Conservation (phyloP, 75 land plant genomes). For the Pinus albicaulis region DNA sequence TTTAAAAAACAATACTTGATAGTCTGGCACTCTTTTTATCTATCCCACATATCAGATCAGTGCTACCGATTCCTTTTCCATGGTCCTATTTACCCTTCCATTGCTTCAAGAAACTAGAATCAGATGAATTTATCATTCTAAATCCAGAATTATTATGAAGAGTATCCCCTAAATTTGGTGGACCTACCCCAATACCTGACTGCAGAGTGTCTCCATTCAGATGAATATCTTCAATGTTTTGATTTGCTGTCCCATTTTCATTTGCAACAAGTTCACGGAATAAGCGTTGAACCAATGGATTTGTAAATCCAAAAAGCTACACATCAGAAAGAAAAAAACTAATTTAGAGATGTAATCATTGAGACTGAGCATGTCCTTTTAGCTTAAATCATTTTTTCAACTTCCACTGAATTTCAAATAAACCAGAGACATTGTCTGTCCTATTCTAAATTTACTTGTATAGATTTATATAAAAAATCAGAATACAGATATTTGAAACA, state of each 20-base stretch:
- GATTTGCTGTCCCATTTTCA: conserved; percentile 33
- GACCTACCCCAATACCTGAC: not conserved
- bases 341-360: not conserved
- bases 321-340: not conserved
- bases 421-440: not conserved
- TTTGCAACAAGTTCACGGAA: conserved; percentile 63
- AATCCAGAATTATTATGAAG: not conserved
- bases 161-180: not conserved
- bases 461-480: not conserved
- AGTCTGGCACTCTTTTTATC: not conserved
- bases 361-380: not conserved
- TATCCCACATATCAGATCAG: not conserved
- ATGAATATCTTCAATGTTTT: conserved; percentile 1
- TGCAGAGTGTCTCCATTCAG: not conserved
- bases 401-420: not conserved
- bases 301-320: conserved; percentile 86
- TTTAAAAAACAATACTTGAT: too few species aligned
- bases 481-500: not conserved
- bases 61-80: not conserved
- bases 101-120: not conserved
- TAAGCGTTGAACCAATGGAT: conserved; percentile 66
- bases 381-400: not conserved
- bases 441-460: not conserved
- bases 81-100: not conserved
- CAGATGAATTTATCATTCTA: not conserved